Evolutionary conservation across 345 rosid genomes (phyloP).

Genomic region (Ceriops tagal): DNA sequence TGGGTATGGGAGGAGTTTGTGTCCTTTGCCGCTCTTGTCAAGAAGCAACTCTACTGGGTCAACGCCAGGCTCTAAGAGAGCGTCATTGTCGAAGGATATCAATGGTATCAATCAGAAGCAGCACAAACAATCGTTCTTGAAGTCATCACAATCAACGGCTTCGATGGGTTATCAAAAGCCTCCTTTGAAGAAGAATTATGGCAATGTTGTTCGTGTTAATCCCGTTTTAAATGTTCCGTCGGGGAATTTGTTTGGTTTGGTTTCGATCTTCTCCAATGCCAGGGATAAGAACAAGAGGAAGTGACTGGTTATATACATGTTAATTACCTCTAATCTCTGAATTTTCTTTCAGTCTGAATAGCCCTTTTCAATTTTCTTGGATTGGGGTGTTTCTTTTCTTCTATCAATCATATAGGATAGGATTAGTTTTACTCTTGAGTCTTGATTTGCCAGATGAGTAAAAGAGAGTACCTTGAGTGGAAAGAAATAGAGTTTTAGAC

Average conservation of each 20-base stretch:
- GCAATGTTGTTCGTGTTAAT: conserved; percentile 47
- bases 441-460: too few species aligned
- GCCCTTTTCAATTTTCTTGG: not conserved
- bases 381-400: not conserved
- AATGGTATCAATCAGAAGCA: conserved; percentile 37
- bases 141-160: conserved; percentile 25
- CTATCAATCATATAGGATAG: not conserved
- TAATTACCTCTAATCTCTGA: not conserved
- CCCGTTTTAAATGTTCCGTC: conserved; percentile 74
- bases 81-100: conserved; percentile 28
- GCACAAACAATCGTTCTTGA: conserved; percentile 34
- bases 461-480: not conserved
- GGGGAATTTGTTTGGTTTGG: conserved; percentile 62
- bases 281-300: conserved; percentile 63
- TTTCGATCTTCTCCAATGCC: conserved; percentile 57
- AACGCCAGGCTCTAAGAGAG: conserved; percentile 29
- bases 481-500: not conserved
- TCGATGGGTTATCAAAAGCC: conserved; percentile 51
- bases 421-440: too few species aligned
- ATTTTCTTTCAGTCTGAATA: not conserved
- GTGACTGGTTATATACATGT: conserved; percentile 17
- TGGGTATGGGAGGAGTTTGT: conserved; percentile 60
- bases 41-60: conserved; percentile 84
- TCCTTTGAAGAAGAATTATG: conserved; percentile 65
- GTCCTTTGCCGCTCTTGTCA: conserved; percentile 70